Evolutionary conservation across 768 basidiomycete genomes (phyloP), one percentile per base, ranked within the genome.

Genomic region (Suillus subaureus): DNA sequence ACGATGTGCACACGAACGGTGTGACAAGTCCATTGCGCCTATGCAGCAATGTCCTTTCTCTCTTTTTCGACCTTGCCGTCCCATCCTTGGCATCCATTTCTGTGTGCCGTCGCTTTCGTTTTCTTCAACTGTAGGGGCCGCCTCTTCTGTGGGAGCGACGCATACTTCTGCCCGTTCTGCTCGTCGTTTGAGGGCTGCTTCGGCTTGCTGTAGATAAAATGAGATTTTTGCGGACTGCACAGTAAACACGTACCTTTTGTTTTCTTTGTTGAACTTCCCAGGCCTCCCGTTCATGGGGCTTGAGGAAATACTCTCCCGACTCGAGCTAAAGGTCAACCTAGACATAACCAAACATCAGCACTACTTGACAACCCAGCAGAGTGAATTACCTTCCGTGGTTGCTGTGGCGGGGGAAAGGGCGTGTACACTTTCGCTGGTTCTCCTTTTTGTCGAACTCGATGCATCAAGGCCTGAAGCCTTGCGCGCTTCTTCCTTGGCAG

Each of bases 261-360:
- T 87, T 89, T 74, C 91, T 81, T 73, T 85, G 83, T 64, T 84
- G 85, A 39, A 85, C 83, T 71, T 95, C 93, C 42, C 87, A 84
- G 3, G 85, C 87, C 69, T 90, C 90, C 81, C 92, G 97, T 75
- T 99, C 93, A 66, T 87, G 83, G 21, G 91, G 80, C 75, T 97
- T 97, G 80, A 99, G 90, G 84, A 99, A 99, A 75, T 99, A 99
- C 73, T 99, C 97, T 79, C 97, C 97, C 2, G 92, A 92, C 74
- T 97, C 97, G 68, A 99, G 83, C 83, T 98, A 92, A 54, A 97
- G 75, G 78, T 99, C 97, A 73, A 99, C 82, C 90, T 94, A 11
- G 5, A 13, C 58, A 66, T 23, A n/a, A n/a, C n/a, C n/a, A n/a
- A n/a, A n/a, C 8, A 47, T 35, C 37, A 67, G 40, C 39, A 47